These are phyloP conservation scores for Panellus pusillus DNA, from an alignment of 768 basidiomycete genomes.

Conservation along the genomic window DNA sequence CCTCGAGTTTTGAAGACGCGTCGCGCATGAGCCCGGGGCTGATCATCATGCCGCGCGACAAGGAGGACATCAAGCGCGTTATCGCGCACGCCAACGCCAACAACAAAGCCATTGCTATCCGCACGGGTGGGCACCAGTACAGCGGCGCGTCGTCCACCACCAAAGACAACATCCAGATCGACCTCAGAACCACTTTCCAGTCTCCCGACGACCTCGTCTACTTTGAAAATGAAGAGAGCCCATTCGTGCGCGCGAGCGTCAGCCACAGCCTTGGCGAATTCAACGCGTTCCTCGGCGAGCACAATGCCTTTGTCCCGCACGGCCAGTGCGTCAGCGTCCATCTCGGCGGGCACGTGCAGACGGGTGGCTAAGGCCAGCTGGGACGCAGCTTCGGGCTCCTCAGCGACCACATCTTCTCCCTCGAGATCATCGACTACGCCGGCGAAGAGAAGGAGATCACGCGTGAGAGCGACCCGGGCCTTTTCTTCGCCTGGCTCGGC, in stretches of 20 bases:
- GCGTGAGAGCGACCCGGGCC: slow-evolving; percentile 1
- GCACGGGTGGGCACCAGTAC: slow-evolving; percentile 14
- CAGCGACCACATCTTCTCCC: slow-evolving; percentile 7
- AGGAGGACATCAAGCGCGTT: slow-evolving; percentile 4
- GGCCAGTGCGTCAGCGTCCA: slow-evolving; percentile 9
- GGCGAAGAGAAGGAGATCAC: slow-evolving; percentile 12
- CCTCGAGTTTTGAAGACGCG: not conserved
- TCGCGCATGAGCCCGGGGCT: slow-evolving; percentile 11
- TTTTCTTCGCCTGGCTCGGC: slow-evolving; percentile 12
- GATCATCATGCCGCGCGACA: slow-evolving; percentile 6
- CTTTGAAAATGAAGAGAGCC: not conserved
- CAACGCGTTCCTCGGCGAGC: slow-evolving; percentile 11
- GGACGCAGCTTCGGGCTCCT: slow-evolving; percentile 11
- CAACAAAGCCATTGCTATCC: slow-evolving; percentile 8
- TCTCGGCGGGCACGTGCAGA: slow-evolving; percentile 10
- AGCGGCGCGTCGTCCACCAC: slow-evolving; percentile 15
- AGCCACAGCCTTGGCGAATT: slow-evolving; percentile 11
- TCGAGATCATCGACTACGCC: slow-evolving; percentile 12
- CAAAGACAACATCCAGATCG: slow-evolving; percentile 2
- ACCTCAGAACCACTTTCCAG: slow-evolving; percentile 7
- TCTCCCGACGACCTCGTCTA: slow-evolving; percentile 8
- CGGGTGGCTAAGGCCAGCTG: slow-evolving; percentile 12
- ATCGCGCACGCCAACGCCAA: slow-evolving; percentile 5
- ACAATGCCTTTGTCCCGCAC: slow-evolving; percentile 11
- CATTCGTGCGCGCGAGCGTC: slow-evolving; percentile 5